A percentile compares a stretch with the other conserved stretches of the same genome.
Evolutionary conservation across 2,329 filamentous ascomycete species (phyloP).

Genomic region (Cladophialophora chaetospira): DNA sequence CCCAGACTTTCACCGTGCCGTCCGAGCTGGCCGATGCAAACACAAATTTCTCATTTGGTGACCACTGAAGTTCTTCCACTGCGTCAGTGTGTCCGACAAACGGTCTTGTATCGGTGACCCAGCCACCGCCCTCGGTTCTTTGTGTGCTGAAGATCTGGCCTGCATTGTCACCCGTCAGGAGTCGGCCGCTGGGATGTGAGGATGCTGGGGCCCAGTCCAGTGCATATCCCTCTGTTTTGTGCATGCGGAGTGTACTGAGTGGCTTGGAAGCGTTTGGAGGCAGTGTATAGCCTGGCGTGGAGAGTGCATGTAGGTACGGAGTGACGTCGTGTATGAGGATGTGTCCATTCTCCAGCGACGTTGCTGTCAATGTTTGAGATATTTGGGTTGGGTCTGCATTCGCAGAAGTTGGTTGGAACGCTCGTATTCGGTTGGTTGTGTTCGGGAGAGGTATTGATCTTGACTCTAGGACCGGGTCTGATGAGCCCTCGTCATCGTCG

Average conservation of each 20-base stretch:
- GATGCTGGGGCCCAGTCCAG: constrained; percentile 84
- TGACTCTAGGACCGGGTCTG: constrained; percentile 91
- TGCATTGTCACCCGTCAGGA: constrained; percentile 88
- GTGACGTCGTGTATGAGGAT: constrained; percentile 94
- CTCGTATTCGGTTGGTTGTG: constrained; percentile 91
- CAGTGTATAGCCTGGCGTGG: constrained; percentile 79
- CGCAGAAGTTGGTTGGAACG: constrained; percentile 71
- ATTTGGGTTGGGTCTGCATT: constrained; percentile 66
- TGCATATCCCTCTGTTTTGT: constrained; percentile 92
- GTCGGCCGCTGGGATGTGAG: constrained; percentile 74
- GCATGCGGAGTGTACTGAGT: constrained; percentile 80
- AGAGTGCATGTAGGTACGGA: constrained; percentile 84
- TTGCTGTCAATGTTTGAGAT: constrained; percentile 81
- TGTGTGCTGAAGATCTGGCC: constrained; percentile 88
- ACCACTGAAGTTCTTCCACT: constrained; percentile 97
- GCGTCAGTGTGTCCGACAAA: constrained; percentile 83
- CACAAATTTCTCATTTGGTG: constrained; percentile 85
- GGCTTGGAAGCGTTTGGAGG: constrained; percentile 85
- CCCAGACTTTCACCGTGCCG: constrained; percentile 94
- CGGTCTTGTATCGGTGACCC: constrained; percentile 79
- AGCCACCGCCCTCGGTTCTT: constrained; percentile 82
- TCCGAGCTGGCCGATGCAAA: constrained; percentile 94
- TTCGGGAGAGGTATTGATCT: constrained; percentile 82
- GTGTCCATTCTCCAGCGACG: constrained; percentile 83
- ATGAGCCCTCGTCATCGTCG: constrained; percentile 62